A percentile compares a stretch with the other conserved stretches of the same genome.
phyloP scores from a whole-genome alignment of 768 basidiomycete genomes.

The Pleurotus djamor region DNA sequence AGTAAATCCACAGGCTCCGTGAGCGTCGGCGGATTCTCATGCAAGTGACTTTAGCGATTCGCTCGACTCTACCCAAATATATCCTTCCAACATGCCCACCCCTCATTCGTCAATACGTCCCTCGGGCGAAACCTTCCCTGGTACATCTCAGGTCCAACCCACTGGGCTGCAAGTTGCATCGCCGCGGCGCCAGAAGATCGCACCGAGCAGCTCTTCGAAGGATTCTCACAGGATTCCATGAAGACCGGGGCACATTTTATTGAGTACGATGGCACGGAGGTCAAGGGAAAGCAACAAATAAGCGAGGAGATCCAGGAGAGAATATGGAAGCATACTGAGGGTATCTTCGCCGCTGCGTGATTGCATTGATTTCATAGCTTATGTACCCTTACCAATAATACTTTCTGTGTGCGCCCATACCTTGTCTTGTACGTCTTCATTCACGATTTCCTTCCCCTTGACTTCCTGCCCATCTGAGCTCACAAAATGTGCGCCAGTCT shows the following conservation, averaged over 20 bases:
- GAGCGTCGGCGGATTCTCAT: too few species aligned
- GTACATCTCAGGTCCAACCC: slow-evolving; percentile 23
- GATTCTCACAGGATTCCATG: slow-evolving; percentile 15
- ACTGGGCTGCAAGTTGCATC: slow-evolving; percentile 19
- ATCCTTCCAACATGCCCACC: slow-evolving; percentile 32
- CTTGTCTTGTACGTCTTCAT: not conserved
- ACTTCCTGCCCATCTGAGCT: not conserved
- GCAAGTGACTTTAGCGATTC: slow-evolving; percentile 24
- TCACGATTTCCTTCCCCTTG: not conserved
- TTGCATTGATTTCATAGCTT: too few species aligned
- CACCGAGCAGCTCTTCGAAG: slow-evolving; percentile 33
- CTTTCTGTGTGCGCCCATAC: not conserved
- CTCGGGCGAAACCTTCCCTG: slow-evolving; percentile 12
- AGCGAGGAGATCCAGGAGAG: not conserved
- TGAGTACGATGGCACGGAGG: not conserved
- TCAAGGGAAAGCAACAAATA: not conserved
- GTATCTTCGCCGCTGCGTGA: too few species aligned
- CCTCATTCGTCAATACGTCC: slow-evolving; percentile 30
- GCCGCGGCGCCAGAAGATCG: slow-evolving; percentile 20
- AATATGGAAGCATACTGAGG: not conserved
- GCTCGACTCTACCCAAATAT: slow-evolving; percentile 25
- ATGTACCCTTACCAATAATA: too few species aligned
- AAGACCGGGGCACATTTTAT: not conserved
- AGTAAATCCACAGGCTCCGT: not conserved
- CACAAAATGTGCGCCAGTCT: not conserved